Evolutionary conservation across 2,329 filamentous ascomycete species (phyloP).

Genomic region (Emergomyces africanus): DNA sequence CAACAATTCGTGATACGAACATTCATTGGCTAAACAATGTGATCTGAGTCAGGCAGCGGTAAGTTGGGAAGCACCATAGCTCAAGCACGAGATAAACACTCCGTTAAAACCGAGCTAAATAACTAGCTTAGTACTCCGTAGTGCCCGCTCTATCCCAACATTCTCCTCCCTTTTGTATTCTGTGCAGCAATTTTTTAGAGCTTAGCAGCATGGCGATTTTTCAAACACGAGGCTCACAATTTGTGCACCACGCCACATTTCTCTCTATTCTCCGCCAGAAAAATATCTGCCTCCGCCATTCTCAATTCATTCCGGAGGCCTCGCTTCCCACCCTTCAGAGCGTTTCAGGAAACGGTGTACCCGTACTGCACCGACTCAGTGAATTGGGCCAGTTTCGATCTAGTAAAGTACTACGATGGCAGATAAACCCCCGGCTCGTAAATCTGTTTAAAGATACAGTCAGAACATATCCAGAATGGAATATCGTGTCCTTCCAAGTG

Average conservation of each 20-base stretch:
- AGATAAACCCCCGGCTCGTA: not conserved
- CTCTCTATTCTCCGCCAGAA: not conserved
- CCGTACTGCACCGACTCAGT: not conserved
- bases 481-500: not conserved
- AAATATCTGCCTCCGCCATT: not conserved
- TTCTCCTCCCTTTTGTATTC: too few species aligned
- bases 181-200: too few species aligned
- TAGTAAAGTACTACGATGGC: too few species aligned
- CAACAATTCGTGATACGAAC: not conserved
- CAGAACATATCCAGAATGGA: not conserved
- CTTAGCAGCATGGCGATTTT: too few species aligned
- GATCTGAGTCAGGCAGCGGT: not conserved
- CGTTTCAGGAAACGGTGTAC: not conserved
- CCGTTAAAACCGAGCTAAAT: not conserved
- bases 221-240: not conserved
- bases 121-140: not conserved
- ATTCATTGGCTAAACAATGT: not conserved
- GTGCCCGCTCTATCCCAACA: not conserved
- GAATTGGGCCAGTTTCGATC: not conserved
- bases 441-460: not conserved
- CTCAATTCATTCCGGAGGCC: not conserved
- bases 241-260: not conserved
- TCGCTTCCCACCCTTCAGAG: not conserved
- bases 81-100: not conserved
- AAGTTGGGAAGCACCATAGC: too few species aligned